A percentile compares a stretch with the other conserved stretches of the same genome.
Evolutionary conservation across 2,329 filamentous ascomycete genomes (phyloP).

Genomic region (Diplodia intermedia): DNA sequence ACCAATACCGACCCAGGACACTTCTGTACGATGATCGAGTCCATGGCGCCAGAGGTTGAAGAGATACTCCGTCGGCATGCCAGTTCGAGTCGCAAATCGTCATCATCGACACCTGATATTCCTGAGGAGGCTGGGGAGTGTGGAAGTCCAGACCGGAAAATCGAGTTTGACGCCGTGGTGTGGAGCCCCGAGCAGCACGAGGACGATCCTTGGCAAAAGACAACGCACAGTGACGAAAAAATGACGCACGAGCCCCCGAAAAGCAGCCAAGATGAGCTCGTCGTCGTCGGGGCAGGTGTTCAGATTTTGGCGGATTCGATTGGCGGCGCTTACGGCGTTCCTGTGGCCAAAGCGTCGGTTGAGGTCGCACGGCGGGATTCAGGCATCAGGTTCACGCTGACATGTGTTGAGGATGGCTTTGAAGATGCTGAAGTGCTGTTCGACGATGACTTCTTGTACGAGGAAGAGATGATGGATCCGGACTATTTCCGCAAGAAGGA

Average conservation of each 20-base stretch:
- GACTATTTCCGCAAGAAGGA: constrained; percentile 20
- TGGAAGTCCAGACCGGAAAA: neutral
- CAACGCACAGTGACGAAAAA: neutral
- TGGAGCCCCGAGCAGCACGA: neutral
- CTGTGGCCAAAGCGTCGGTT: neutral
- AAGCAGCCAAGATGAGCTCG: neutral
- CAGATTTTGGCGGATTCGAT: constrained; percentile 3
- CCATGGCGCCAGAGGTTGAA: neutral
- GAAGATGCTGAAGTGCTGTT: constrained; percentile 15
- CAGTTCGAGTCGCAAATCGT: no score
- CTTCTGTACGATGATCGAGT: neutral
- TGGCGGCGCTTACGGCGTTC: neutral
- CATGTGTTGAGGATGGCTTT: constrained; percentile 8
- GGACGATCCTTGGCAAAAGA: neutral
- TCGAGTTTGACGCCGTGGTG: neutral
- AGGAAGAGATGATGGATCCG: constrained; percentile 19
- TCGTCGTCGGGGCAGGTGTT: neutral
- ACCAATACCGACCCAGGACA: neutral
- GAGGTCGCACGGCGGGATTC: constrained; percentile 1
- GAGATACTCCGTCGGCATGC: neutral
- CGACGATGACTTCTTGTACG: constrained; percentile 18
- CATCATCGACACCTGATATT: neutral
- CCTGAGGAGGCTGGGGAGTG: neutral
- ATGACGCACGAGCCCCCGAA: neutral
- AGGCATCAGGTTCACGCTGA: constrained; percentile 19